Evolutionary conservation across 768 basidiomycete genomes (phyloP), one percentile per base, ranked within the genome.

Genomic region (Neoboletus subvelutipes): DNA sequence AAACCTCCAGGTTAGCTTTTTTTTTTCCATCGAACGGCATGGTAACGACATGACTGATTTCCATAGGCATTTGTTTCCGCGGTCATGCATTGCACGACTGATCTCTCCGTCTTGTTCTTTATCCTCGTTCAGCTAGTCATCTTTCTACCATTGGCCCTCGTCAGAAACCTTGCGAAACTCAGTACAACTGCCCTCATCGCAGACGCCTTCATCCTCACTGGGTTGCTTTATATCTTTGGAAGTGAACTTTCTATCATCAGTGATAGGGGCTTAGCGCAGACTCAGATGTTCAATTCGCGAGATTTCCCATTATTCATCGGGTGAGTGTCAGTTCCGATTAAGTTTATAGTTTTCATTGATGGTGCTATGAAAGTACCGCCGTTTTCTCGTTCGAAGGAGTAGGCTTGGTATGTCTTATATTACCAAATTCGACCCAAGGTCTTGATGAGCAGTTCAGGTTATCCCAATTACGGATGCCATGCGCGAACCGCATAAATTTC

Each of bases 301-400:
- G 88, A 92, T 61, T 99, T 93, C 76, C 87, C 96, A 1, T 75
- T 98, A 20, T 84, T 99, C 58, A 90, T 99, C 55, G 97, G 94
- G 90, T 92, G 63, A 62, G 86, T 75, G 20, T 26, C 13, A 5
- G 9, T 20, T 29, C 48, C 28, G 17, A 31, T 47, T 46, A 13
- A 26, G 41, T 47, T 43, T 29, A 34, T 45, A 8, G 29, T 36
- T 47, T 55, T 26, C 5, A 46, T 46, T 61, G 6, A 59, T 54
- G 17, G 28, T 18, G 37, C 59, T 28, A 58, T 43, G 28, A 61
- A 63, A 93, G 94, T 9, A 98, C 97, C 24, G 96, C 97, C 4
- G 96, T 98, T 31, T 98, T 98, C 73, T 93, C 97, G 1, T 99
- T 98, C 64, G 96, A 99, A 73, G 96, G 96, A 10, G 93, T 99